Evolutionary conservation across 257 asterid genomes (phyloP), one percentile per base, ranked within the genome.

Genomic region (Primulina eburnea): DNA sequence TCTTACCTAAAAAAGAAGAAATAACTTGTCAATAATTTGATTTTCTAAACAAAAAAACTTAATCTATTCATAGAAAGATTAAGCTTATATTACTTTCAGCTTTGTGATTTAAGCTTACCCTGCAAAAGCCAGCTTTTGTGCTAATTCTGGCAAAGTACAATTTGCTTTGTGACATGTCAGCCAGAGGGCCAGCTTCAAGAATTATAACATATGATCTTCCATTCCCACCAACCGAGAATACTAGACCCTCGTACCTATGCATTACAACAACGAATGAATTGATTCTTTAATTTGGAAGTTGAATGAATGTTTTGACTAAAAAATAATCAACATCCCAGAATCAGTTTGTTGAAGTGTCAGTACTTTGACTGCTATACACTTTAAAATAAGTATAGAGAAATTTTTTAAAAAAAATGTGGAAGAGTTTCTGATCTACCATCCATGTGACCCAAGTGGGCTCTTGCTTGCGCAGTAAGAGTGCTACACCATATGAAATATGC

Each of bases 71-170:
- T 40, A 9, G 2, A 29, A 58, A 76, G 28, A 67, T 70, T 59
- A 35, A 73, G 17, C 37, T 53, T 57, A 6, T 55, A 62, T 64
- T 65, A 17, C 30, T 69, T 75, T 17, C 24, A 30, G 64, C 43
- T 67, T 30, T 20, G 73, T 58, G 63, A 20, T 73, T 72, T 60
- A 47, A 58, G 64, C 92, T 93, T 85, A 90, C 99, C 87, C 97
- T 84, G 87, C 99, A 93, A 77, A 90, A 93, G 38, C 99, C 97
- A 18, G 77, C 94, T 86, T 93, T 93, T 66, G 97, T 90, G 88
- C 87, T 93, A 62, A 90, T 84, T 78, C 99, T 87, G 75, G 95
- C 82, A 77, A 89, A 93, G 81, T 93, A 90, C 82, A 84, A 60
- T 76, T 76, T 93, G 82, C 96, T 87, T 82, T 83, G 90, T 43